Conservation (phyloP, 345 rosid genomes). For the Eutrema heterophyllum region DNA sequence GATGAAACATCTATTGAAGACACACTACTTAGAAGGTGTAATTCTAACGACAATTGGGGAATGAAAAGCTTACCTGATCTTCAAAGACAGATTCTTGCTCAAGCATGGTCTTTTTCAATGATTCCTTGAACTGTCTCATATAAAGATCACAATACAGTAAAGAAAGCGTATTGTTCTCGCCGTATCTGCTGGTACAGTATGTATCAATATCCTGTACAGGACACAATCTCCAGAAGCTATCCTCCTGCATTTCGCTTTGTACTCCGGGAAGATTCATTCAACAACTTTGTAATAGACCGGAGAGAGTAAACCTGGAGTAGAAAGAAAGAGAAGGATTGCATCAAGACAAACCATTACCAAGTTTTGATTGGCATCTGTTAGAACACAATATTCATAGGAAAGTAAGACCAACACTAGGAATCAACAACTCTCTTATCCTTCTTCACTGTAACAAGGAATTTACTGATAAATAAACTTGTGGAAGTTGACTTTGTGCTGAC, state of each 20-base stretch:
- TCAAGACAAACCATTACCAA: neutral
- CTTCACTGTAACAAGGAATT: neutral
- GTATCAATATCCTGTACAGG: slow-evolving; percentile 23
- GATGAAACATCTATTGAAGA: neutral
- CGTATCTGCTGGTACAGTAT: slow-evolving; percentile 12
- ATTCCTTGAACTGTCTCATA: slow-evolving; percentile 27
- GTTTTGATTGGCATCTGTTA: neutral
- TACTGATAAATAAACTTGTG: neutral
- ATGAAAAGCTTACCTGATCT: slow-evolving; percentile 37
- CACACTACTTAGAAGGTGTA: neutral
- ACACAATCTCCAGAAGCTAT: slow-evolving; percentile 21
- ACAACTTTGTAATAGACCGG: neutral
- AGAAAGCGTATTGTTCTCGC: slow-evolving; percentile 9
- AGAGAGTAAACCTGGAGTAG: neutral
- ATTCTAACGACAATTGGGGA: neutral
- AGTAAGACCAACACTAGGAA: too few species aligned
- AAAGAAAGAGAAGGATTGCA: neutral
- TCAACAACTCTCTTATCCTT: neutral
- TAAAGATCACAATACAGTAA: slow-evolving; percentile 17
- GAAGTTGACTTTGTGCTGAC: neutral
- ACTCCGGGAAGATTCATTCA: slow-evolving; percentile 23
- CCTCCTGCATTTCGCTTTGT: slow-evolving; percentile 8
- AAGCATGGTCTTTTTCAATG: slow-evolving; percentile 43
- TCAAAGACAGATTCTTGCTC: slow-evolving; percentile 45
- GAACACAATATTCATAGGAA: neutral